A percentile compares a stretch with the other conserved stretches of the same genome.
phyloP scores from a whole-genome alignment of 2,329 filamentous ascomycete genomes.

The Ambrosiella cleistominuta region DNA sequence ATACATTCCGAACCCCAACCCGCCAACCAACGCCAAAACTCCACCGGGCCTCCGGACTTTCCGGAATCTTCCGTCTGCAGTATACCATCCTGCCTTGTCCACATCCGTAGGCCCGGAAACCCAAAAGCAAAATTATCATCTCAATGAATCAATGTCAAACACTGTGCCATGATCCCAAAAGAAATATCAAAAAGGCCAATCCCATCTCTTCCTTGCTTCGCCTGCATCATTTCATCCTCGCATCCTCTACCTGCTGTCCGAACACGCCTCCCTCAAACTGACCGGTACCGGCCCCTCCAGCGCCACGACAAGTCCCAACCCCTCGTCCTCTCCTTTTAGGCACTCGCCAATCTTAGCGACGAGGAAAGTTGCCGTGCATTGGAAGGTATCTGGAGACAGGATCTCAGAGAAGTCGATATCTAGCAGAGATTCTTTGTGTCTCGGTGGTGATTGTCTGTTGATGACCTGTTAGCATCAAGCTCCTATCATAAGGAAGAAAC shows the following conservation, averaged over 20 bases:
- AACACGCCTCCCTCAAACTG: background rate
- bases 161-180: background rate
- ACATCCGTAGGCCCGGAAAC: background rate
- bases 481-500: background rate
- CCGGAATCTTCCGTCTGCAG: no score
- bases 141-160: background rate
- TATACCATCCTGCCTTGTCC: no score
- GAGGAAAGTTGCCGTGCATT: conserved; percentile 9
- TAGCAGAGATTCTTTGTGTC: background rate
- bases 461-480: background rate
- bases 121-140: background rate
- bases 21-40: background rate
- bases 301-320: background rate
- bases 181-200: background rate
- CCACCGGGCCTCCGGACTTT: no score
- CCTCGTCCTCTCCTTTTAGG: background rate
- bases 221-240: background rate
- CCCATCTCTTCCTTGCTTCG: background rate
- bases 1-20: background rate
- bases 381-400: conserved; percentile 20
- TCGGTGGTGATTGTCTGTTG: background rate
- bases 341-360: background rate
- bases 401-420: conserved; percentile 18
- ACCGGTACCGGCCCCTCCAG: background rate
- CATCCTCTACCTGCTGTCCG: background rate